Evolutionary conservation across 305 asterid species (phyloP), one percentile per base, ranked within the genome.

Genomic region (Petunia hybrid): DNA sequence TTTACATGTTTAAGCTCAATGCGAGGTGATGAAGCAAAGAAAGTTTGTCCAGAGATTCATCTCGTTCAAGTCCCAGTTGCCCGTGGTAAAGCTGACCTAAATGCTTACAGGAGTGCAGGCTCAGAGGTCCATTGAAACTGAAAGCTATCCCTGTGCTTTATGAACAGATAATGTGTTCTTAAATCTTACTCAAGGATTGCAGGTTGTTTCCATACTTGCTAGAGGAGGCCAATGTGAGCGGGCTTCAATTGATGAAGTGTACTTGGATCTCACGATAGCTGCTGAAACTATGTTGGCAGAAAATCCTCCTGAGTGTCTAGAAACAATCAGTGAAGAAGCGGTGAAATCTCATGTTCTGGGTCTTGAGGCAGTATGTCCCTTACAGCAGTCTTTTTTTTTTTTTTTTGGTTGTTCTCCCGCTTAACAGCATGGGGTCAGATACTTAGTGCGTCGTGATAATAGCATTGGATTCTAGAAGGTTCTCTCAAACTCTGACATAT

Each of bases 241-340:
- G 65, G 99, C 99, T 85, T 95, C 98, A 81, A 94, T 95, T 62
- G 98, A 95, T 91, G 99, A 95, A 90, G 99, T 94, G 56, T 95
- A 95, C 85, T 90, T 95, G 83, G 99, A 95, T 86, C 98, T 95
- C 81, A 91, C 99, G 81, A 95, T 92, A 89, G 93, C 98, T 83
- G 97, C 96, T 42, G 91, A 92, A 84, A 84, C 83, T 80, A 89
- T 94, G 99, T 85, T 95, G 87, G 89, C 87, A 48, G 92, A 95
- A 67, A 85, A 80, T 71, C 91, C 91, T 60, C 91, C 88, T 16
- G 91, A 86, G 84, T 70, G 82, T 69, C 82, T 87, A 83, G 92
- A 89, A 75, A 81, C 87, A 63, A 86, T 91, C 61, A 84, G 84
- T 79, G 97, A 94, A 83, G 99, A 94, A 88, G 97, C 92, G 73